Base-by-base conservation (phyloP, 1,284 basidiomycete species). In the Ganoderma lingzhi region DNA sequence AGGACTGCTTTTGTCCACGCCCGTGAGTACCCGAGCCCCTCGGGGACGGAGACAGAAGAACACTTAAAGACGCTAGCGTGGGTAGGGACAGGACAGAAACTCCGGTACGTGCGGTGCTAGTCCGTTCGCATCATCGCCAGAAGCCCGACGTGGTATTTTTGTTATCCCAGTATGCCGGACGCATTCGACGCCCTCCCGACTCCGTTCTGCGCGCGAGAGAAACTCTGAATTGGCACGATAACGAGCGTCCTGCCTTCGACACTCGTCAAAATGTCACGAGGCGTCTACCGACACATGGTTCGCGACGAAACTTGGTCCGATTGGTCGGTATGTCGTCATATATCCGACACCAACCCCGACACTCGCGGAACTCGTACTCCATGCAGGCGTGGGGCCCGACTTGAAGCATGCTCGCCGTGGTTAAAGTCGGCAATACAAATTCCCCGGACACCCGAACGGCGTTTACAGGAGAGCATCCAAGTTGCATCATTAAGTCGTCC, bases 11-110 rank as follows among this genome's bases (percentile, higher is more conserved):
- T 59, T 39, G 37, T 23, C 56, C 56, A 56, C 35, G 37, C 17
- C 56, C 56, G 56, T 59, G 56, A 61, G 41, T 39, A 61, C 59
- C 59, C 59, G 59, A 61, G 59, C 39, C 59, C 59, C 39, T 61
- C 59, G 59, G 59, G 59, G 14, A 44, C 59, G 59, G 59, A 61
- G 39, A 23, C 59, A 28, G 37, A 41, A 28, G 56, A 59, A 42
- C 37, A 37, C 37, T 41, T 12, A 42, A 30, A 61, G 15, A 19
- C 53, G 53, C 53, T 56, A 56, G 53, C 30, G 30, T 56, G 53
- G 9, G 48, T 53, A 23, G 4, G 30, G 30, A 56, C 30, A 42
- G 39, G 19, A 41, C 37, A 39, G 39, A 41, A 44, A 39, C 37
- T 19, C 56, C 35, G 37, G 37, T 39, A 39, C 9, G 37, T 23